Evolutionary conservation across 1,284 basidiomycete species (phyloP).

Genomic region (Ceratobasidium sp.): DNA sequence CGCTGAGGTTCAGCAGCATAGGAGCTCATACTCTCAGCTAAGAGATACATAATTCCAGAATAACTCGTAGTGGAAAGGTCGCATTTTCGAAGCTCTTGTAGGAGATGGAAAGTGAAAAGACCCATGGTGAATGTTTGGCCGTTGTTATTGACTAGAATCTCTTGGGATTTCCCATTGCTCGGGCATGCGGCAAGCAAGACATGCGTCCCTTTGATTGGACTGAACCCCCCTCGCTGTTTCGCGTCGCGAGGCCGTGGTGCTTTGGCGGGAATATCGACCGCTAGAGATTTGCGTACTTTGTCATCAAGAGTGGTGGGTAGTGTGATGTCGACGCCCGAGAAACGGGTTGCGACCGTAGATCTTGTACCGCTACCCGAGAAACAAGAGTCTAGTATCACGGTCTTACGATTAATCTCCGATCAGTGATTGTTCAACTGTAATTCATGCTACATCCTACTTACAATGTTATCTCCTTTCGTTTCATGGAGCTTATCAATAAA

Average conservation of each 20-base stretch:
- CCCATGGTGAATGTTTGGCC: not conserved
- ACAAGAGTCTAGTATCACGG: conserved; percentile 16
- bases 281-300: too few species aligned
- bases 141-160: not conserved
- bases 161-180: not conserved
- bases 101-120: conserved; percentile 13
- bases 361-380: conserved; percentile 24
- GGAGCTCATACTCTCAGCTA: too few species aligned
- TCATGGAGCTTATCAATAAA: not conserved
- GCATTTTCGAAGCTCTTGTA: not conserved
- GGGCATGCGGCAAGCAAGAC: conserved; percentile 33
- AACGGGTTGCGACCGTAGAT: not conserved
- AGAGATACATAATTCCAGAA: not conserved
- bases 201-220: conserved; percentile 5
- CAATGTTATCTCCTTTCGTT: conserved; percentile 28
- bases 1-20: not conserved
- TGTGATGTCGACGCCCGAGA: not conserved
- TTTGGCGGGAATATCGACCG: too few species aligned
- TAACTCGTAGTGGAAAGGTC: conserved; percentile 30
- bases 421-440: too few species aligned
- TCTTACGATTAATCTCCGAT: not conserved
- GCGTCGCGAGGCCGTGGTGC: too few species aligned
- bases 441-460: not conserved
- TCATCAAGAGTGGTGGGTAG: conserved; percentile 1
- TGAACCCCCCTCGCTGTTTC: not conserved